These are phyloP conservation scores for Musa schizocarpa DNA, from an alignment of 176 grass and related monocot species.

Conservation along the genomic window DNA sequence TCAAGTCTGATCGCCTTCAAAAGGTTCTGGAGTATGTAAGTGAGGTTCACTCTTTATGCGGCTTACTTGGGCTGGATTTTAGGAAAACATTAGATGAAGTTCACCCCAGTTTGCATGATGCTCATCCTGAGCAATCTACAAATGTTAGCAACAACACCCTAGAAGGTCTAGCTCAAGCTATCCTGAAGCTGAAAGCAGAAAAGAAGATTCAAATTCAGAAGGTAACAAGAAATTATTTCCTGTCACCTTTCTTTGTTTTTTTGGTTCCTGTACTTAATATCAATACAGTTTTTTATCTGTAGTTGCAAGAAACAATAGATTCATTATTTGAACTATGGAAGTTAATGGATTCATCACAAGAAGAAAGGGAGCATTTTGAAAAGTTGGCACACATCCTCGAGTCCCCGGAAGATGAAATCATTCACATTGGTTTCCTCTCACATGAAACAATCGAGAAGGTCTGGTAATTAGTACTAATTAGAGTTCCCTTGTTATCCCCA, in stretches of 20 bases:
- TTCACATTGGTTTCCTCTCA: constrained; percentile 49
- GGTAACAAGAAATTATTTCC: constrained; percentile 28
- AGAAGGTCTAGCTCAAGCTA: constrained; percentile 53
- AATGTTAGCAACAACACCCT: constrained; percentile 77
- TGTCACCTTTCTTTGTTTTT: constrained; percentile 19
- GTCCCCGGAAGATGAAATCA: constrained; percentile 58
- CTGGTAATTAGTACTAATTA: constrained; percentile 3
- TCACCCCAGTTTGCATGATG: constrained; percentile 88
- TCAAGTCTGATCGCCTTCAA: constrained; percentile 80
- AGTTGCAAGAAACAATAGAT: constrained; percentile 83
- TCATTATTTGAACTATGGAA: constrained; percentile 82
- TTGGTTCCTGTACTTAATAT: neutral
- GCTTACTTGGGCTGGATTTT: constrained; percentile 72
- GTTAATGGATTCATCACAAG: constrained; percentile 81
- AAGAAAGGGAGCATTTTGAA: constrained; percentile 56
- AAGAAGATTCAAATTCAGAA: constrained; percentile 61
- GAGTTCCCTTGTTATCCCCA: neutral
- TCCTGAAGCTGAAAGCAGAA: constrained; percentile 65
- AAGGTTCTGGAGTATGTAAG: constrained; percentile 81
- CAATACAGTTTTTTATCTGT: constrained; percentile 9
- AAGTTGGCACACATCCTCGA: constrained; percentile 52
- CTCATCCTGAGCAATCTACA: constrained; percentile 49
- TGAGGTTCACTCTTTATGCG: constrained; percentile 85
- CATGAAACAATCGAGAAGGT: constrained; percentile 74
- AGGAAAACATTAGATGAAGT: constrained; percentile 59